Conservation (phyloP, 2,329 filamentous ascomycete genomes). For the Ophiostoma australiae region DNA sequence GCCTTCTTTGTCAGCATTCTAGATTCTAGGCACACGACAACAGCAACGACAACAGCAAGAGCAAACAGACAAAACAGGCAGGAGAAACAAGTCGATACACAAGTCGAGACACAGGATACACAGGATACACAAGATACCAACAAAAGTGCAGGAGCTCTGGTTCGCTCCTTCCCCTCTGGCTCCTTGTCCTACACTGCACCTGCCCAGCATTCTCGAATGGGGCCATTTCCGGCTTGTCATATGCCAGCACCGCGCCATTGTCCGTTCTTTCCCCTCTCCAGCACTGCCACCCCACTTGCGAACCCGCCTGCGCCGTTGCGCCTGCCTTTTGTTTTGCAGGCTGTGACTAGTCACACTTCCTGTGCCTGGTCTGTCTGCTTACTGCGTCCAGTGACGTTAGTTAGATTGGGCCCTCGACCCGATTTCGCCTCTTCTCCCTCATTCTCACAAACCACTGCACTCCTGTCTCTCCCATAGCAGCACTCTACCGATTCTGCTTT, state of each 20-base stretch:
- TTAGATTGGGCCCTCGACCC: no score
- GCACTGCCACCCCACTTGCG: background rate
- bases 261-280: slow-evolving; percentile 2
- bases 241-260: slow-evolving; percentile 2
- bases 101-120: background rate
- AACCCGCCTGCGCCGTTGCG: background rate
- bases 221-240: background rate
- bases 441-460: background rate
- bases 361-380: background rate
- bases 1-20: no score
- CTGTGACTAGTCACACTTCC: background rate
- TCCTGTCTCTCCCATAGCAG: background rate
- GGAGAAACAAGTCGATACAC: no score
- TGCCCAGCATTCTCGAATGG: background rate
- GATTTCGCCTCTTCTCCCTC: background rate
- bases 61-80: no score
- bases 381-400: background rate
- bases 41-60: no score
- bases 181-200: background rate
- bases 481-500: no score
- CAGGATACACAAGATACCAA: background rate
- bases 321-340: background rate
- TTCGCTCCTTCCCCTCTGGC: background rate
- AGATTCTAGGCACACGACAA: background rate
- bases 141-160: background rate